Evolutionary conservation across 345 rosid genomes (phyloP).

Genomic region (Firmiana major): DNA sequence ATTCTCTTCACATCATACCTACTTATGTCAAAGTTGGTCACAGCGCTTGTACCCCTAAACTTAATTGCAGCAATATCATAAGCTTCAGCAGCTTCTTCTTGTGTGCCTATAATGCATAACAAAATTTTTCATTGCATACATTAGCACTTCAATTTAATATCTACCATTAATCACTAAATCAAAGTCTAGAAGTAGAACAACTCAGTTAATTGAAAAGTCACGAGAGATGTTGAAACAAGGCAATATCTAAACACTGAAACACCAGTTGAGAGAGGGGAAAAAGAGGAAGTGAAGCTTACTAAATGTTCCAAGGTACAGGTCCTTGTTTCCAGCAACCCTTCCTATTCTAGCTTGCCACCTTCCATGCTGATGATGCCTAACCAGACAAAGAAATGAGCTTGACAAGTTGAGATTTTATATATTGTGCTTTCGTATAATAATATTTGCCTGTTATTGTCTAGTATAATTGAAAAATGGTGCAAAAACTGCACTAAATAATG

Average conservation of each 20-base stretch:
- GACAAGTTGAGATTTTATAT: slow-evolving; percentile 1
- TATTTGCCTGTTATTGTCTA: slow-evolving; percentile 32
- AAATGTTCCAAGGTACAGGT: slow-evolving; percentile 92
- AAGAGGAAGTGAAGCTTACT: slow-evolving; percentile 37
- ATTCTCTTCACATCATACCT: slow-evolving; percentile 78
- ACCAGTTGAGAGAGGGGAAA: not conserved
- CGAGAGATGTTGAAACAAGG: not conserved
- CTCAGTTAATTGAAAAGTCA: not conserved
- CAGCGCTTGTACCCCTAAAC: slow-evolving; percentile 73
- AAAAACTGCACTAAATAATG: slow-evolving; percentile 33
- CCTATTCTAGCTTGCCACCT: slow-evolving; percentile 95
- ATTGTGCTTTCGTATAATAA: slow-evolving; percentile 16
- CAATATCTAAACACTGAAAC: not conserved
- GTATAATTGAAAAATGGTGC: slow-evolving; percentile 31
- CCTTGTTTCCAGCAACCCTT: slow-evolving; percentile 96
- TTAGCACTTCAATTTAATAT: not conserved
- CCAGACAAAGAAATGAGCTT: slow-evolving; percentile 6
- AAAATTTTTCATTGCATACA: not conserved
- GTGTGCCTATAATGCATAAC: slow-evolving; percentile 47
- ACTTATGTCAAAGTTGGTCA: slow-evolving; percentile 77
- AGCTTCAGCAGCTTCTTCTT: slow-evolving; percentile 92
- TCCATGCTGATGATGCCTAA: slow-evolving; percentile 91
- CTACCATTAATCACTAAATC: not conserved
- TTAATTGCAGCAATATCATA: slow-evolving; percentile 91
- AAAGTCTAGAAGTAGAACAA: not conserved